Percentiles rank a stretch among this genome's conserved stretches.
Evolutionary conservation across 2,329 filamentous ascomycete species (phyloP).

Genomic region (Colletotrichum sp.): DNA sequence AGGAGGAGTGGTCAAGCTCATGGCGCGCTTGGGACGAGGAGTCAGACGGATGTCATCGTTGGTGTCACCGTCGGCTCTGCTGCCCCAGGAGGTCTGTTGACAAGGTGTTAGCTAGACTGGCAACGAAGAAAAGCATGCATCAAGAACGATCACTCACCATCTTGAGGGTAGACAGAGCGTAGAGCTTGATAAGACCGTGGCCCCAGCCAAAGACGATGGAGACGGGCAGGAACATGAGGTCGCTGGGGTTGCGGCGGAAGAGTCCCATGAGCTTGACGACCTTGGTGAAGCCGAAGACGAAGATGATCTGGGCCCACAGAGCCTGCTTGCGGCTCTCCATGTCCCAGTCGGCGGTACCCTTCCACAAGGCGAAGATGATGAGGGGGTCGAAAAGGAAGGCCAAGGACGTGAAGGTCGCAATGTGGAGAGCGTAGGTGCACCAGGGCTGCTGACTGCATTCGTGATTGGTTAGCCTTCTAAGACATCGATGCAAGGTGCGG

Average conservation of each 20-base stretch:
- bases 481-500: background rate
- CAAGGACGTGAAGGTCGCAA: slow-evolving; percentile 91
- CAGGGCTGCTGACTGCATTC: slow-evolving; percentile 80
- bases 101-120: background rate
- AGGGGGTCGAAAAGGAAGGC: slow-evolving; percentile 80
- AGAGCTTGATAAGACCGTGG: slow-evolving; percentile 91
- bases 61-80: slow-evolving; percentile 87
- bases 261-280: slow-evolving; percentile 89
- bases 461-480: slow-evolving; percentile 26
- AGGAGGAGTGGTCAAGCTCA: slow-evolving; percentile 49
- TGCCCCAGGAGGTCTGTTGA: slow-evolving; percentile 89
- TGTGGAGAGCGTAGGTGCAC: slow-evolving; percentile 91
- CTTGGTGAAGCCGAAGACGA: slow-evolving; percentile 85
- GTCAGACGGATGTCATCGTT: slow-evolving; percentile 77
- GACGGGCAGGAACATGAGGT: slow-evolving; percentile 80
- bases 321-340: slow-evolving; percentile 55
- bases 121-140: background rate
- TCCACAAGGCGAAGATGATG: slow-evolving; percentile 72
- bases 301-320: slow-evolving; percentile 68
- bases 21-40: slow-evolving; percentile 45
- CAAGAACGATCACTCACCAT: slow-evolving; percentile 66
- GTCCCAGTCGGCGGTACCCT: slow-evolving; percentile 69
- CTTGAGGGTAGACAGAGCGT: slow-evolving; percentile 81
- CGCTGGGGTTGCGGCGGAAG: slow-evolving; percentile 82
- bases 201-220: slow-evolving; percentile 92